Evolutionary conservation across 129 eudicot genomes (phyloP), one percentile per base, ranked within the genome.

Genomic region (carrot (Daucus carota)): DNA sequence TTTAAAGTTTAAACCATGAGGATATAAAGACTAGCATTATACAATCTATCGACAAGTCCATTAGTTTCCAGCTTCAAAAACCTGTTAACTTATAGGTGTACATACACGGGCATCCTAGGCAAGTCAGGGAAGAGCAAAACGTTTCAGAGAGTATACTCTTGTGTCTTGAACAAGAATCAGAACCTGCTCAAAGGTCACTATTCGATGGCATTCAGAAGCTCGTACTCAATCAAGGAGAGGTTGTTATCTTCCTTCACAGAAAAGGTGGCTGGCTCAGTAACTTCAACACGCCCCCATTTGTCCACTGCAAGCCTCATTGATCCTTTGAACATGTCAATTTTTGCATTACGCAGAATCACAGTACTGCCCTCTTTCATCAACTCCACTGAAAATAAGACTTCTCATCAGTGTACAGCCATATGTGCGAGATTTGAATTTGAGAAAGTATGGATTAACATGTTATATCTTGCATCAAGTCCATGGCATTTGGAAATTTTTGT

Each of bases 251-350:
- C 89, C 77, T 87, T 86, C 10, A 87, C 91, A 41, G 89, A 40
- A 74, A 86, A 86, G 45, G 68, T 77, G 38, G 89, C 91, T 1
- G 86, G 70, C 65, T 86, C 87, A 1, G 94, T 72, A 34, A 76
- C 81, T 76, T 89, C 91, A 69, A 86, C 87, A 22, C 85, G 85
- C 8, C 91, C 95, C 91, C 90, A 86, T 72, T 82, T 89, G 84
- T 89, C 94, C 73, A 84, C 94, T 17, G 91, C 91, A 80, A 89
- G 95, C 83, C 95, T 89, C 95, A 86, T 89, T 52, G 89, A 89
- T 60, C 91, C 91, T 76, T 89, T 89, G 81, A 84, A 85, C 87
- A 87, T 80, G 84, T 87, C 92, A 45, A 85, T 82, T 74, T 87
- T 87, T 70, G 89, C 92, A 79, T 89, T 89, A 47, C 89, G 80